Conservation (phyloP, 164 flowering plant genomes). For the Umbilicus rupestris region DNA sequence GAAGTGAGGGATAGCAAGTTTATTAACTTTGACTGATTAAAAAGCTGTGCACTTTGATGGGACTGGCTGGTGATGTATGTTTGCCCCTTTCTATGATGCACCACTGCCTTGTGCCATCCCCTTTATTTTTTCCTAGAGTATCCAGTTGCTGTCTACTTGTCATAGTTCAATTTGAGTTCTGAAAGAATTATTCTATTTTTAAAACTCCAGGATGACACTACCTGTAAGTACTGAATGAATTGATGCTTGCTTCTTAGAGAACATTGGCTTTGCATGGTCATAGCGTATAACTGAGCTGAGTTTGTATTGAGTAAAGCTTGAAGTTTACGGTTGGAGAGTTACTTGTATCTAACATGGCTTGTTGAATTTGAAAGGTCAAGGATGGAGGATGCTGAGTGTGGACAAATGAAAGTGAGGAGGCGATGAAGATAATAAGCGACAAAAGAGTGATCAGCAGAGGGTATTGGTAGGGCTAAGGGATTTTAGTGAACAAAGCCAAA, state of each 20-base stretch:
- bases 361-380: not conserved
- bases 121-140: too few species aligned
- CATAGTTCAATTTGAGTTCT: too few species aligned
- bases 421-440: not conserved
- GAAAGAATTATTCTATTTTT: too few species aligned
- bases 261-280: too few species aligned
- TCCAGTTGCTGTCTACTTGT: too few species aligned
- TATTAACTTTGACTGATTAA: not conserved
- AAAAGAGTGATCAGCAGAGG: not conserved
- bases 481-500: conserved; percentile 27
- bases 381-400: not conserved
- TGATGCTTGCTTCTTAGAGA: too few species aligned
- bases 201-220: too few species aligned
- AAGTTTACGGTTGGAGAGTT: too few species aligned
- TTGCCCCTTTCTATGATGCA: not conserved
- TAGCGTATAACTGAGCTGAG: too few species aligned
- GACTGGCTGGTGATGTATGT: not conserved
- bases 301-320: too few species aligned
- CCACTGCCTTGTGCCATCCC: too few species aligned
- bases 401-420: not conserved
- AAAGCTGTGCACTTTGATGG: not conserved
- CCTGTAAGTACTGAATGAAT: too few species aligned
- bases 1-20: conserved; percentile 1
- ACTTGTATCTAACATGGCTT: not conserved
- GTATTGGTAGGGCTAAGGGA: not conserved